Conservation (phyloP, 495 filamentous ascomycete genomes). For the Tetracladium marchalianum region DNA sequence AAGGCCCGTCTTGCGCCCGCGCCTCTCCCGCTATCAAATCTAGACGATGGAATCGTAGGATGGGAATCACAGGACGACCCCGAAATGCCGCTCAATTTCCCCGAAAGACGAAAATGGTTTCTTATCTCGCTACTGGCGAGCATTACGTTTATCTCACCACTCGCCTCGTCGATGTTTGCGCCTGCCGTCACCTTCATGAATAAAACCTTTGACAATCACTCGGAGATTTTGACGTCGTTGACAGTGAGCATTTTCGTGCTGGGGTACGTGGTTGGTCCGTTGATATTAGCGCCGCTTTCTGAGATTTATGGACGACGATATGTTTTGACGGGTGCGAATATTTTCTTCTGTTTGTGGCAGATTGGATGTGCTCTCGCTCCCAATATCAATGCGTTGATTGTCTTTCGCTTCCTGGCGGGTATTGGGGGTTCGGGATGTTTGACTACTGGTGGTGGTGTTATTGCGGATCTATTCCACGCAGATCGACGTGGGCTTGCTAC, state of each 20-base stretch:
- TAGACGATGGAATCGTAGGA: slow-evolving; percentile 38
- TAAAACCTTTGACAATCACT: slow-evolving; percentile 37
- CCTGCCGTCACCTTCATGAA: slow-evolving; percentile 46
- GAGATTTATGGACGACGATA: slow-evolving; percentile 64
- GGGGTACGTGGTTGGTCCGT: slow-evolving; percentile 51
- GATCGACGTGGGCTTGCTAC: slow-evolving; percentile 49
- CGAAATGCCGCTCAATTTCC: slow-evolving; percentile 63
- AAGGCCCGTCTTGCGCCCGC: slow-evolving; percentile 15
- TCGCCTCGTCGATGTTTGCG: slow-evolving; percentile 57
- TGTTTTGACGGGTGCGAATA: slow-evolving; percentile 50
- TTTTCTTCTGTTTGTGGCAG: slow-evolving; percentile 60
- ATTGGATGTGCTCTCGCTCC: slow-evolving; percentile 60
- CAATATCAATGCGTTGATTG: slow-evolving; percentile 44
- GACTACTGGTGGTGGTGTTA: slow-evolving; percentile 46
- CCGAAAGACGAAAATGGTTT: slow-evolving; percentile 52
- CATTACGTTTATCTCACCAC: slow-evolving; percentile 51
- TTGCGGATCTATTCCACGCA: slow-evolving; percentile 48
- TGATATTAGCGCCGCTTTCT: slow-evolving; percentile 60
- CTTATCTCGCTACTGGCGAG: slow-evolving; percentile 51
- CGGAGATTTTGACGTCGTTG: slow-evolving; percentile 34
- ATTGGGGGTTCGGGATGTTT: slow-evolving; percentile 47
- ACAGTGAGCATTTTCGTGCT: slow-evolving; percentile 47
- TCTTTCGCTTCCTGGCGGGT: slow-evolving; percentile 57
- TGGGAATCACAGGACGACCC: slow-evolving; percentile 60
- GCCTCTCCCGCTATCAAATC: slow-evolving; percentile 30